Base-by-base conservation (phyloP, 2,329 filamentous ascomycete genomes). In the Beauveria pseudobassiana region DNA sequence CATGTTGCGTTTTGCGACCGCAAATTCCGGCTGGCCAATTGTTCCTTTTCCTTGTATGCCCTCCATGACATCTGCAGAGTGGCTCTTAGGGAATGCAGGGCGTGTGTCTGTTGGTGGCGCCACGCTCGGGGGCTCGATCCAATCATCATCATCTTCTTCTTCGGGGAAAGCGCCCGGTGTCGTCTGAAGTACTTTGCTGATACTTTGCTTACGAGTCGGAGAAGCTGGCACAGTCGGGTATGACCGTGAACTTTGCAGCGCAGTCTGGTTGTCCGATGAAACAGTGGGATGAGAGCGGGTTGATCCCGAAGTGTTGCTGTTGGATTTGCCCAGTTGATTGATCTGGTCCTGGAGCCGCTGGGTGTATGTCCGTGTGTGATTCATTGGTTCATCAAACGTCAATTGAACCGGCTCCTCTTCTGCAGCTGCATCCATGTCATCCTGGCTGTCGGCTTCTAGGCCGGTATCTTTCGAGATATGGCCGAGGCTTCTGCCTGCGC, bases 271-370 rank as follows among this genome's bases (percentile, higher is more conserved):
- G 18, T 69, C 64, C 40, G 71, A 71, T 30, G 72, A 65, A 16
- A 74, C 64, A 63, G 73, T 76, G 3, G 77, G 73, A 9, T 79
- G 74, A 1, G 78, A 79, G 63, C 83, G 84, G 1, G 81, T 79
- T 18, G 76, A 72, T 43, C 80, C 76, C 20, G 76, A 70, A 54
- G 76, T 75, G 50, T 74, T 78, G 5, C 80, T 73, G 63, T 85
- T 83, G 0, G 80, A 79, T 66, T 87, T 83, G 18, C 85, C 84
- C 55, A 88, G 76, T 76, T 83, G 83, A 69, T 87, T 96, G 68
- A 99, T 98, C 68, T 93, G 91, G 69, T 98, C 93, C 66, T 96
- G 92, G 18, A 99, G 80, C 49, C 90, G 83, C 73, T 98, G 93
- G 0, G 95, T 96, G n/a, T 95, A 96, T 0, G 91, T 93, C 72